Conservation (phyloP, 257 asterid species). For the Lantana camara region DNA sequence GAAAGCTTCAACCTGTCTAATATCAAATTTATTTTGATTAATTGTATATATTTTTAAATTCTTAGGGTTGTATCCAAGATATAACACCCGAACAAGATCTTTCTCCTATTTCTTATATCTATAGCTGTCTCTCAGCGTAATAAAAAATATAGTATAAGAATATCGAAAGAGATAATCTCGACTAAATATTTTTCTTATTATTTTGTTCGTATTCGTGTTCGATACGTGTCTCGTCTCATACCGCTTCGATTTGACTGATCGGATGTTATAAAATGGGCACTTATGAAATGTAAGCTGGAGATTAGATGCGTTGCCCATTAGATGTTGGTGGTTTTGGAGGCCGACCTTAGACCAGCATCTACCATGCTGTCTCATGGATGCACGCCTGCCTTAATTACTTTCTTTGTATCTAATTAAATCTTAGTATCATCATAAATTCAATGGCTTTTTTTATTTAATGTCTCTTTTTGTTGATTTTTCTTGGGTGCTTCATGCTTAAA, state of each 20-base stretch:
- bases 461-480: too few species aligned
- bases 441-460: not conserved
- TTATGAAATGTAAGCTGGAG: not conserved
- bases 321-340: constrained; percentile 47
- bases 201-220: constrained; percentile 40
- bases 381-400: constrained; percentile 10
- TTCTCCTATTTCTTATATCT: too few species aligned
- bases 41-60: too few species aligned
- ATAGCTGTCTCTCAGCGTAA: too few species aligned
- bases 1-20: too few species aligned
- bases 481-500: too few species aligned
- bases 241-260: constrained; percentile 35
- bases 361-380: constrained; percentile 15
- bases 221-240: constrained; percentile 35
- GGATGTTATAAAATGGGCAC: not conserved
- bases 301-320: not conserved
- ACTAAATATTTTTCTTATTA: too few species aligned
- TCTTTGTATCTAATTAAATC: not conserved
- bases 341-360: constrained; percentile 15
- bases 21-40: too few species aligned
- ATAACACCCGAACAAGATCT: too few species aligned
- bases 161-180: too few species aligned
- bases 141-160: too few species aligned
- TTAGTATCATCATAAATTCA: not conserved
- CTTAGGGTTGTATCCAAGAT: too few species aligned